Percentiles rank a stretch among this genome's conserved stretches.
phyloP scores from a whole-genome alignment of 768 basidiomycete genomes.

The Lactarius indigo region DNA sequence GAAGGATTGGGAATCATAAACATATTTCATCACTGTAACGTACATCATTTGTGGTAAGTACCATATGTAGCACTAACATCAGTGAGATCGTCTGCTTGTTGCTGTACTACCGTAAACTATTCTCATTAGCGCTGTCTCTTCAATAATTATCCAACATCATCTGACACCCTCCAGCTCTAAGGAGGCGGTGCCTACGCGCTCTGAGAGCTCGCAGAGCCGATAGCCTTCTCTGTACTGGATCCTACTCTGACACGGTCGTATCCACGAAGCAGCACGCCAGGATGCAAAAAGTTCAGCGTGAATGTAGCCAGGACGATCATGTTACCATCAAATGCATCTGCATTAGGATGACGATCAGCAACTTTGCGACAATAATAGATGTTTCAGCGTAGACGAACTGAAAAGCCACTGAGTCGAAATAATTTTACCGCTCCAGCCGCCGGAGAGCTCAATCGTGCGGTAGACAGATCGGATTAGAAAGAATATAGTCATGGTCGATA shows the following conservation, averaged over 20 bases:
- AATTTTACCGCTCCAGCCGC: constrained; percentile 17
- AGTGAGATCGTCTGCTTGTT: neutral
- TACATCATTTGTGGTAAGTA: neutral
- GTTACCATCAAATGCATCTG: constrained; percentile 15
- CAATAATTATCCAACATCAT: neutral
- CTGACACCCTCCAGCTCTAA: neutral
- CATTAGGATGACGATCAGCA: neutral
- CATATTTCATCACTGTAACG: no score
- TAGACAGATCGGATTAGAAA: constrained; percentile 15
- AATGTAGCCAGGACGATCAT: constrained; percentile 18
- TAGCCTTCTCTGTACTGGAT: neutral
- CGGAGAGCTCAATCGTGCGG: constrained; percentile 17
- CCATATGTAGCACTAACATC: neutral
- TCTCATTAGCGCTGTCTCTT: neutral
- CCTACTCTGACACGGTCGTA: neutral
- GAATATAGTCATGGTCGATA: neutral
- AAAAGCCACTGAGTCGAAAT: constrained; percentile 20
- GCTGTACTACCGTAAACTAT: neutral
- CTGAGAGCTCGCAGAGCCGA: neutral
- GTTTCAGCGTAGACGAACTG: constrained; percentile 1
- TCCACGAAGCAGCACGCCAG: constrained; percentile 14
- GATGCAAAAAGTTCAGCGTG: constrained; percentile 17
- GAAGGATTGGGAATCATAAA: no score
- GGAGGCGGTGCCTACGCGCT: neutral
- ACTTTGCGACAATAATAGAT: neutral